These are phyloP conservation scores for Sporothrix curviconia DNA, from an alignment of 2,329 filamentous ascomycete species.

Conservation along the genomic window DNA sequence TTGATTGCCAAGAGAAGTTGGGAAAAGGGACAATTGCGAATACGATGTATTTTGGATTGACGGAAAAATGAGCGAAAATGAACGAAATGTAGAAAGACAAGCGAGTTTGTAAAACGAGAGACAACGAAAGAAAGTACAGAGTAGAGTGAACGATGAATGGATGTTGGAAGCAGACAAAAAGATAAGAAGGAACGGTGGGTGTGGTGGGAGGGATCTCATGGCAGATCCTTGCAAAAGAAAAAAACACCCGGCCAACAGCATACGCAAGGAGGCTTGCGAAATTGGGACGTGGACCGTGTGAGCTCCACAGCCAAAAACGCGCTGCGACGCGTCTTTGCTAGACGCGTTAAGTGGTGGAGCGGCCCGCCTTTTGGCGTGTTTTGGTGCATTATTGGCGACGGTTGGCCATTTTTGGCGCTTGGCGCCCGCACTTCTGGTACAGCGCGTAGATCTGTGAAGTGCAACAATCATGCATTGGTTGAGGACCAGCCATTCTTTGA, in stretches of 20 bases:
- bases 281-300: slow-evolving; percentile 6
- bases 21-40: too few relatives aligned
- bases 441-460: too few relatives aligned
- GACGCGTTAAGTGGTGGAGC: slow-evolving; percentile 8
- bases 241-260: slow-evolving; percentile 10
- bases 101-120: background rate
- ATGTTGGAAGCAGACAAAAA: background rate
- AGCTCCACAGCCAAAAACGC: slow-evolving; percentile 1
- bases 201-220: background rate
- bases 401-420: background rate
- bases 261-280: slow-evolving; percentile 7
- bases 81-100: background rate
- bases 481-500: too few relatives aligned
- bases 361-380: background rate
- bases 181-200: background rate
- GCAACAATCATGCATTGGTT: too few relatives aligned
- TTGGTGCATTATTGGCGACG: background rate
- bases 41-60: too few relatives aligned
- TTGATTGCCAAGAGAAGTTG: background rate
- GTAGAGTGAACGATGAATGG: background rate
- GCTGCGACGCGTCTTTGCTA: background rate
- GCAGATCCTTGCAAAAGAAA: background rate
- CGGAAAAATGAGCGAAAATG: too few relatives aligned
- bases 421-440: too few relatives aligned
- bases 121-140: background rate